Evolutionary conservation across 2,329 filamentous ascomycete species (phyloP).

Genomic region (Aspergillus bombycis): DNA sequence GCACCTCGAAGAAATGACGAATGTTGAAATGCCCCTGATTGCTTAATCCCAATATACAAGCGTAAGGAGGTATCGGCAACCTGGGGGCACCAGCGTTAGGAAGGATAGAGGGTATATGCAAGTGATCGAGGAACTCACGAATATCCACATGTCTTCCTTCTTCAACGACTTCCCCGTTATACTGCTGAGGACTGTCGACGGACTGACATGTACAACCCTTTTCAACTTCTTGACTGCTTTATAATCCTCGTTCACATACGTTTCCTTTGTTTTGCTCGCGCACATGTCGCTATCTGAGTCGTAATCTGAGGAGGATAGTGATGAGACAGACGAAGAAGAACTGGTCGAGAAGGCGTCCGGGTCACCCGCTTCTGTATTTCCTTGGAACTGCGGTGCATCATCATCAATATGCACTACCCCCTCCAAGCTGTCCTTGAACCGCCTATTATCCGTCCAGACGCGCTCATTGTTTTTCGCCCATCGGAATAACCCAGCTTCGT

Average conservation of each 20-base stretch:
- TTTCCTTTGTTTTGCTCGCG: slow-evolving; percentile 57
- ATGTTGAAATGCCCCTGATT: slow-evolving; percentile 86
- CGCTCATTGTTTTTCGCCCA: slow-evolving; percentile 82
- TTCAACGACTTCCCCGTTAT: slow-evolving; percentile 73
- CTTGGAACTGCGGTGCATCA: slow-evolving; percentile 58
- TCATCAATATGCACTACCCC: slow-evolving; percentile 70
- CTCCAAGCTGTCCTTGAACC: slow-evolving; percentile 76
- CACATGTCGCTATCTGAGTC: slow-evolving; percentile 27
- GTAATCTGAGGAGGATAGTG: slow-evolving; percentile 10
- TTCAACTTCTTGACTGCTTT: slow-evolving; percentile 63
- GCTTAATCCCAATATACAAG: slow-evolving; percentile 88
- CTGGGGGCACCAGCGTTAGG: slow-evolving; percentile 10
- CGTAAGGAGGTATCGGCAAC: slow-evolving; percentile 73
- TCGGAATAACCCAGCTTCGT: slow-evolving; percentile 72
- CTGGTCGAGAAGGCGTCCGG: slow-evolving; percentile 15
- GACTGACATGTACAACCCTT: slow-evolving; percentile 68
- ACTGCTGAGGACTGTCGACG: slow-evolving; percentile 75
- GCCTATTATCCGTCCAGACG: slow-evolving; percentile 72
- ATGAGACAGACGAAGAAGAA: slow-evolving; percentile 27
- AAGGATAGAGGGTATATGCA: too few species aligned
- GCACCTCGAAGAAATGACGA: slow-evolving; percentile 84
- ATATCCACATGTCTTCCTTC: slow-evolving; percentile 91
- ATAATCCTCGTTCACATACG: slow-evolving; percentile 60
- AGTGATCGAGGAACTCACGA: slow-evolving; percentile 54
- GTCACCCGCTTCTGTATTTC: slow-evolving; percentile 34